Evolutionary conservation across 371 early-diverging fungal genomes (phyloP).

Genomic region (Paraphysoderma sedebokerense): DNA sequence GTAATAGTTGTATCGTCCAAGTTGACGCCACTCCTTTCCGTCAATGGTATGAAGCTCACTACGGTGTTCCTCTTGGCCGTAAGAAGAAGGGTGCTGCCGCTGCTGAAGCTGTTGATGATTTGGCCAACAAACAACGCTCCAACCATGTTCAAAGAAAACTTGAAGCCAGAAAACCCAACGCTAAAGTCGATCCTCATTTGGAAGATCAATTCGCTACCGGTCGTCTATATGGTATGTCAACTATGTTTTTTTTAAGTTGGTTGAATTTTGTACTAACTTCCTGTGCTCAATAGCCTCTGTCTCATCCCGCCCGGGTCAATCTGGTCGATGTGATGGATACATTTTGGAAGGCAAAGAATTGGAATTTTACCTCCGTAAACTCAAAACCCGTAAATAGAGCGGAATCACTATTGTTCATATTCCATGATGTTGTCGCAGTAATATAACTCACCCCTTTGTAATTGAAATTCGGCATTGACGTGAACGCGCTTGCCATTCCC

Average conservation of each 20-base stretch:
- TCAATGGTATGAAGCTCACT: constrained; percentile 96
- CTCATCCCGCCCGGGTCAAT: constrained; percentile 98
- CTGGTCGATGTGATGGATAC: constrained; percentile 97
- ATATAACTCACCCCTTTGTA: no score
- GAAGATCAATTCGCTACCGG: constrained; percentile 94
- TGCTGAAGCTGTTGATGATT: constrained; percentile 42
- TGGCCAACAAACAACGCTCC: constrained; percentile 74
- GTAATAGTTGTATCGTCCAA: constrained; percentile 68
- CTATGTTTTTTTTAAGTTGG: background rate
- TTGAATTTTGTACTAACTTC: no score
- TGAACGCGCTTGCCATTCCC: no score
- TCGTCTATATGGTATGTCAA: constrained; percentile 61
- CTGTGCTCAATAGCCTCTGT: constrained; percentile 39
- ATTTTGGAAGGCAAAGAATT: constrained; percentile 98
- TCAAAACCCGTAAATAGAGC: constrained; percentile 51
- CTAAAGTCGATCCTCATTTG: constrained; percentile 73
- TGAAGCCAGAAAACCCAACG: constrained; percentile 56
- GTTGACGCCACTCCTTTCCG: constrained; percentile 98
- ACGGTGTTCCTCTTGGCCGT: constrained; percentile 76
- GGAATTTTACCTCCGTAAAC: constrained; percentile 86
- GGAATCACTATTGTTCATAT: no score
- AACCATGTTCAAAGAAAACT: constrained; percentile 80
- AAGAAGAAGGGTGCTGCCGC: constrained; percentile 47
- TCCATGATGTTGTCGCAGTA: no score
- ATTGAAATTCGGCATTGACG: no score